A percentile compares a stretch with the other conserved stretches of the same genome.
Evolutionary conservation across 495 filamentous ascomycete genomes (phyloP).

Genomic region (Trichocladium uniseriatum): DNA sequence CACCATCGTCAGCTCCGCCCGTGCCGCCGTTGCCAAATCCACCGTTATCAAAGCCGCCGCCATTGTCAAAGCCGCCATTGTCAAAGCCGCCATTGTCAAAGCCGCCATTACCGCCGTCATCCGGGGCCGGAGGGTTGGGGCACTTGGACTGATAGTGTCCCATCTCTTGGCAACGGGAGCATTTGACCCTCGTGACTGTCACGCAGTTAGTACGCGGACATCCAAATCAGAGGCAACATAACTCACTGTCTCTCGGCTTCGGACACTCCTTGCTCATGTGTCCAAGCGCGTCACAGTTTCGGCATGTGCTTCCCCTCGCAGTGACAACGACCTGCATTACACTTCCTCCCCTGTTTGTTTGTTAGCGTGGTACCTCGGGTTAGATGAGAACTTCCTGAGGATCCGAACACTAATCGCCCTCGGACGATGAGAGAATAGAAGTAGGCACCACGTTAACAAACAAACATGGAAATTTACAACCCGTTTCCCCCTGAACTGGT

Average conservation of each 20-base stretch:
- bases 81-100: neutral
- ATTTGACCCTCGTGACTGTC: constrained; percentile 56
- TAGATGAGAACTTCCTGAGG: too few relatives aligned
- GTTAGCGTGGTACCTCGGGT: too few relatives aligned
- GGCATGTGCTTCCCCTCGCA: too few relatives aligned
- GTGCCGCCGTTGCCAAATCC: constrained; percentile 1
- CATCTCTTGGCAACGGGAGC: constrained; percentile 65
- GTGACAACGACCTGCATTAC: too few relatives aligned
- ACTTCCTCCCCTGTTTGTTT: too few relatives aligned
- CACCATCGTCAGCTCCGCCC: constrained; percentile 5
- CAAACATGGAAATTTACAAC: too few relatives aligned
- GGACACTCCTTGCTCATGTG: constrained; percentile 68
- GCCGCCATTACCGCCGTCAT: constrained; percentile 19
- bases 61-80: neutral
- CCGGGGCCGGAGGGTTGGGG: constrained; percentile 36
- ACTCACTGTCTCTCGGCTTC: constrained; percentile 61
- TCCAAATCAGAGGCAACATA: neutral
- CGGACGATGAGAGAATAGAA: too few relatives aligned
- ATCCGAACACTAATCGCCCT: too few relatives aligned
- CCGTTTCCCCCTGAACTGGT: too few relatives aligned
- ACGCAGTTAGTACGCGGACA: constrained; percentile 20
- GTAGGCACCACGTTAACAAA: too few relatives aligned
- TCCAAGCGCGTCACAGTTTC: constrained; percentile 43
- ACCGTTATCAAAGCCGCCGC: neutral
- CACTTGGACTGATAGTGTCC: constrained; percentile 62